These are phyloP conservation scores for Polyplosphaeria fusca DNA, from an alignment of 495 filamentous ascomycete species.

Conservation along the genomic window DNA sequence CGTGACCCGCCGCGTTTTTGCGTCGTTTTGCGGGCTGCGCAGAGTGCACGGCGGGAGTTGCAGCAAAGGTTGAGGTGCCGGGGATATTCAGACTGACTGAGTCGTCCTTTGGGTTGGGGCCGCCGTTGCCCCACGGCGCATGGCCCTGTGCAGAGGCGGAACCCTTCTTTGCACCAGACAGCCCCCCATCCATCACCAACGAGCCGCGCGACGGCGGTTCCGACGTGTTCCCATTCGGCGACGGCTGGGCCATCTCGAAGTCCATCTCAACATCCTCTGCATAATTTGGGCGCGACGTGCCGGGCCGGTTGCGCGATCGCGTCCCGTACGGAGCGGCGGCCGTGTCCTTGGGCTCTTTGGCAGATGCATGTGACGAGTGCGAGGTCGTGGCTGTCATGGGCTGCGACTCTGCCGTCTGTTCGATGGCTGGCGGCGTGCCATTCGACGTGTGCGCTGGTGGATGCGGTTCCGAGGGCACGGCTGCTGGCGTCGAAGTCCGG, in stretches of 20 bases:
- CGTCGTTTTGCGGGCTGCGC: constrained; percentile 60
- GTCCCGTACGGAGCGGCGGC: constrained; percentile 76
- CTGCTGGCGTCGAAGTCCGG: constrained; percentile 27
- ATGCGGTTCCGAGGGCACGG: constrained; percentile 24
- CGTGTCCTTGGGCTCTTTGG: constrained; percentile 25
- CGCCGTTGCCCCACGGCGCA: constrained; percentile 28
- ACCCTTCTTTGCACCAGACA: constrained; percentile 30
- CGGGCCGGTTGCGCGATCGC: constrained; percentile 85
- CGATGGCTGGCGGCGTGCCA: constrained; percentile 12
- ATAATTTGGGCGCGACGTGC: constrained; percentile 81
- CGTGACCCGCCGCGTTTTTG: constrained; percentile 54
- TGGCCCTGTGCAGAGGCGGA: constrained; percentile 21
- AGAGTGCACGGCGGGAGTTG: constrained; percentile 46
- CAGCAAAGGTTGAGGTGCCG: constrained; percentile 61
- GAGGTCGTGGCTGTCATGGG: constrained; percentile 53
- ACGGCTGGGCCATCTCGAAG: constrained; percentile 53
- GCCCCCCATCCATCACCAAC: constrained; percentile 20
- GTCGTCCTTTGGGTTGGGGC: constrained; percentile 23
- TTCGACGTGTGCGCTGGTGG: constrained; percentile 20
- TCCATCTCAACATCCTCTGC: constrained; percentile 94
- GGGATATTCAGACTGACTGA: constrained; percentile 61
- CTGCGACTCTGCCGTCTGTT: constrained; percentile 38
- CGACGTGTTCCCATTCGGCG: constrained; percentile 30
- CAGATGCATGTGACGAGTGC: constrained; percentile 39
- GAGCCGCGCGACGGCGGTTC: constrained; percentile 29